These are phyloP conservation scores for Phytophthora europaea DNA, from an alignment of 352 stramenopile genomes.

Conservation along the genomic window DNA sequence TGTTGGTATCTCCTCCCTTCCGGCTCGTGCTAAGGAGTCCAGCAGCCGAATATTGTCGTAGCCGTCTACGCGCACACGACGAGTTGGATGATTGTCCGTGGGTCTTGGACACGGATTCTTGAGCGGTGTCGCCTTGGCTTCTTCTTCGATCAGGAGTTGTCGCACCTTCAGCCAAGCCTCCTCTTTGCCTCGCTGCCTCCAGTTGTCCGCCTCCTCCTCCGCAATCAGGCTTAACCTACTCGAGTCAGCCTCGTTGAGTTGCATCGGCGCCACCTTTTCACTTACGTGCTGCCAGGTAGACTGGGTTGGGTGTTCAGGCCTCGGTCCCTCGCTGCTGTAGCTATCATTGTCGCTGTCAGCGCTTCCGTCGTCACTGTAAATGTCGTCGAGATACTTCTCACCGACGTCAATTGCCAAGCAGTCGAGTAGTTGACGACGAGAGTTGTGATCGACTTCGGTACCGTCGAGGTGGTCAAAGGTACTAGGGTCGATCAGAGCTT, in stretches of 20 bases:
- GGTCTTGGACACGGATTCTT: background rate
- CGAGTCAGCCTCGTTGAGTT: background rate
- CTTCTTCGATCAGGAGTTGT: constrained; percentile 1
- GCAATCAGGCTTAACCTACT: background rate
- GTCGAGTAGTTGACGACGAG: background rate
- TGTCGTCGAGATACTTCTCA: background rate
- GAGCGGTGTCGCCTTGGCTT: background rate
- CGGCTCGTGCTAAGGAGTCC: background rate
- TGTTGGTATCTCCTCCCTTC: background rate
- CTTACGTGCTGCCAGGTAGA: background rate
- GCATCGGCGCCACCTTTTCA: background rate
- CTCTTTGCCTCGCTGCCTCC: background rate
- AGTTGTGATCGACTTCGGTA: background rate
- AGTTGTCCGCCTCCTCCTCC: background rate
- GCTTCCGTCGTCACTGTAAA: background rate
- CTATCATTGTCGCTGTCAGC: background rate
- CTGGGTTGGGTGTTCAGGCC: background rate
- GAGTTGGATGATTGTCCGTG: background rate
- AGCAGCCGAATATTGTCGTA: background rate
- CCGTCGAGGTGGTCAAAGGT: background rate
- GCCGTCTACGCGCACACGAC: background rate
- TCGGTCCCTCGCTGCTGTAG: background rate
- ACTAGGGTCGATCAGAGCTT: background rate
- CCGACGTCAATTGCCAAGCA: background rate
- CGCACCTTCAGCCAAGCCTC: background rate